phyloP scores from a whole-genome alignment of 2,329 filamentous ascomycete species.

The Fusarium nisikadoi region DNA sequence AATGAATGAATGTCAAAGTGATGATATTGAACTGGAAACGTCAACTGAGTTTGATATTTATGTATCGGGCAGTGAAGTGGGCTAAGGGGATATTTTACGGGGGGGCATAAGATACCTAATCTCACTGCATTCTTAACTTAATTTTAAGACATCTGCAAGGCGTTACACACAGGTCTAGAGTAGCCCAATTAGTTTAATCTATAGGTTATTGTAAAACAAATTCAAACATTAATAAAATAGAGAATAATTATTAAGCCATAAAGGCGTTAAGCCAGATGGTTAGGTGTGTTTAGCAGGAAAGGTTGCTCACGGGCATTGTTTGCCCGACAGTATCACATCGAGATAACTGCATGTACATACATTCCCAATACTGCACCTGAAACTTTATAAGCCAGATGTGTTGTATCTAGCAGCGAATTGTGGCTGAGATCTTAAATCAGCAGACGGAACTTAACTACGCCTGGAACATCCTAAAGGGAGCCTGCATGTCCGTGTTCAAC shows the following conservation, averaged over 20 bases:
- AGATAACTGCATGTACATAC: neutral
- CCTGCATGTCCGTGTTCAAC: neutral
- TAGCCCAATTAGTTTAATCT: rapidly evolving
- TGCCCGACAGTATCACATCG: neutral
- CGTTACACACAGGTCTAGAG: too few species aligned
- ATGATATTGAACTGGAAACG: rapidly evolving
- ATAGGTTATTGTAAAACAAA: too few species aligned
- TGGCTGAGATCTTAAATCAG: too few species aligned
- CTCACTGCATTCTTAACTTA: neutral
- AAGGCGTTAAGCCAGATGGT: rapidly evolving
- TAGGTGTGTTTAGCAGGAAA: neutral
- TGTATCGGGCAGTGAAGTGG: neutral
- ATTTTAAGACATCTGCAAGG: neutral
- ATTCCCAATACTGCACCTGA: neutral
- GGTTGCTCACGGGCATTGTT: neutral
- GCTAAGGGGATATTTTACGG: too few species aligned
- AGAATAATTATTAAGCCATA: rapidly evolving
- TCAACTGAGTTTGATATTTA: neutral
- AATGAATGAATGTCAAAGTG: neutral
- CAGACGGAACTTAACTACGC: too few species aligned
- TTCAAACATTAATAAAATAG: rapidly evolving
- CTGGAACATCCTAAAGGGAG: neutral
- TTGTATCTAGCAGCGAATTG: too few species aligned
- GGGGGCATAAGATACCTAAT: neutral
- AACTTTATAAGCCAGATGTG: neutral